Percentiles rank a stretch among this genome's conserved stretches.
Evolutionary conservation across 2,329 filamentous ascomycete species (phyloP).

Genomic region (Trichophyton benhamiae): DNA sequence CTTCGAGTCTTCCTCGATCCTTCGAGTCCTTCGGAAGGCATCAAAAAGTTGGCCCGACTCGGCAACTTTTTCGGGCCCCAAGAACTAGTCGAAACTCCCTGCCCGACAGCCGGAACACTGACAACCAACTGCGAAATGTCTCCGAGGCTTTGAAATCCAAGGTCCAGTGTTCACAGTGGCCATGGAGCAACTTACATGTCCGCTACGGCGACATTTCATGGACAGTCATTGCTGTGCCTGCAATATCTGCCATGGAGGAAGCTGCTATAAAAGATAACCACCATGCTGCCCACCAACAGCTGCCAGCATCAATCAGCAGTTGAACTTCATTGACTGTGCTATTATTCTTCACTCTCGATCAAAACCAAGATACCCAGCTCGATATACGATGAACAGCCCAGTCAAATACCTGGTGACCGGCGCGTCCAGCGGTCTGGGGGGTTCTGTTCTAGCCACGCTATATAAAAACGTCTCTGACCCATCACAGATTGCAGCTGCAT

Average conservation of each 20-base stretch:
- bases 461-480: conserved; percentile 25
- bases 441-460: conserved; percentile 24
- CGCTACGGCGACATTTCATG: neutral
- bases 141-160: neutral
- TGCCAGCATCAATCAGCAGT: neutral
- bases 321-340: neutral
- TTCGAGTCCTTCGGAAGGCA: too few species aligned
- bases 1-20: too few species aligned
- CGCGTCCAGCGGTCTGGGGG: conserved; percentile 28
- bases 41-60: neutral
- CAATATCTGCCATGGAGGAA: neutral
- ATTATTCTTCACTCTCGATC: neutral
- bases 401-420: conserved; percentile 30
- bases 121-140: neutral
- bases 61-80: neutral
- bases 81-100: neutral
- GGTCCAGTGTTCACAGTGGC: neutral
- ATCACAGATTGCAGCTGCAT: conserved; percentile 40
- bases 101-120: neutral
- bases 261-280: neutral
- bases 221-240: neutral
- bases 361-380: neutral
- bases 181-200: neutral
- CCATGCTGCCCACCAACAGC: neutral
- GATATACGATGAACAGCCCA: neutral